Evolutionary conservation across 257 asterid genomes (phyloP).

Genomic region (Penstemon eatonii): DNA sequence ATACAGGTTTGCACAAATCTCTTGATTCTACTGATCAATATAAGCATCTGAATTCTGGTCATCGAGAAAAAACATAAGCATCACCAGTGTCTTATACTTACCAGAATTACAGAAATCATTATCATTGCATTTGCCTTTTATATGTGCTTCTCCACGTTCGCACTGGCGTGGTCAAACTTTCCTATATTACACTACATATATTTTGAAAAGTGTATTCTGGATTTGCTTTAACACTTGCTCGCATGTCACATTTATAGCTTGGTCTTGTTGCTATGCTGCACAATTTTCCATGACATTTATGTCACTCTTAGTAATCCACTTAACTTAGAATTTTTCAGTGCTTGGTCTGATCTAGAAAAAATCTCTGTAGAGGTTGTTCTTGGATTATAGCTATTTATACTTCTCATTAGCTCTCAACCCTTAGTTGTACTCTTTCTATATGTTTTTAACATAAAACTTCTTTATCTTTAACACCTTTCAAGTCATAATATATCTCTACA

Average conservation of each 20-base stretch:
- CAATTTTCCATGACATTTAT: no score
- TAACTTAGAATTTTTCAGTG: no score
- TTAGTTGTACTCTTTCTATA: no score
- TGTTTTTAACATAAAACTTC: no score
- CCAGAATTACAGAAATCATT: constrained; percentile 4
- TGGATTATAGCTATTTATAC: no score
- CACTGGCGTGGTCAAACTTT: not conserved
- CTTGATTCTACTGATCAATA: constrained; percentile 17
- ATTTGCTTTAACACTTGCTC: no score
- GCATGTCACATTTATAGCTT: no score
- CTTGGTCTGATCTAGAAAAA: no score
- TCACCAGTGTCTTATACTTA: constrained; percentile 9
- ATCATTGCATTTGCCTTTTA: not conserved
- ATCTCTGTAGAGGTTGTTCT: no score
- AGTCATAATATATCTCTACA: constrained; percentile 2
- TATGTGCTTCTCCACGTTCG: not conserved
- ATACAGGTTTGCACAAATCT: constrained; percentile 61
- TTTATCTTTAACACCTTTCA: not conserved
- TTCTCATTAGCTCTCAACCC: no score
- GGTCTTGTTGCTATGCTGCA: no score
- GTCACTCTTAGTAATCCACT: no score
- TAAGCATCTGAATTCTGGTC: constrained; percentile 22
- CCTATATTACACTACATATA: not conserved
- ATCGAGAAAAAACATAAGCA: not conserved
- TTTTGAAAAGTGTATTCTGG: not conserved